Evolutionary conservation across 2,329 filamentous ascomycete genomes (phyloP).

Genomic region (Penicillium griseofulvum): DNA sequence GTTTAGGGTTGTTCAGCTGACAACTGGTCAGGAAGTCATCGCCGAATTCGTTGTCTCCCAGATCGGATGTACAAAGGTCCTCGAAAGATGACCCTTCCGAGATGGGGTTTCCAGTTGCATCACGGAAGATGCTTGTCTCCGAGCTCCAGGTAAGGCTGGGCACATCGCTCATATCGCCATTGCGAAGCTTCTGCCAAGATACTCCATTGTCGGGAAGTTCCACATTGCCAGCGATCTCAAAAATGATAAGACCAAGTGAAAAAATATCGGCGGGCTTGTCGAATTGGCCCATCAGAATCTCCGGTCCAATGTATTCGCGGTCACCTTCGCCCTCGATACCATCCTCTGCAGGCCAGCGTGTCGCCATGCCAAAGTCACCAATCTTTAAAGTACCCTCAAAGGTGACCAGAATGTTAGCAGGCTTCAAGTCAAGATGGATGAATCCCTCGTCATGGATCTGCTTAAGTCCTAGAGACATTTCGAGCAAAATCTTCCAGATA

Average conservation of each 20-base stretch:
- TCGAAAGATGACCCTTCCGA: constrained; percentile 46
- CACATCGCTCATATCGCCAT: constrained; percentile 83
- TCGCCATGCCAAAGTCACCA: constrained; percentile 70
- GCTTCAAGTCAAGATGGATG: constrained; percentile 66
- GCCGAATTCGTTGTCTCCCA: constrained; percentile 46
- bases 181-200: constrained; percentile 85
- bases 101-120: constrained; percentile 69
- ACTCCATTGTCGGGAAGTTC: constrained; percentile 88
- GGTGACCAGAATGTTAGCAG: constrained; percentile 64
- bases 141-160: constrained; percentile 81
- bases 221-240: constrained; percentile 93
- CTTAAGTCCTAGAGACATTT: constrained; percentile 77
- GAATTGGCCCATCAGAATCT: constrained; percentile 80
- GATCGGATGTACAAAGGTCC: constrained; percentile 44
- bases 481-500: constrained; percentile 96
- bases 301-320: constrained; percentile 91
- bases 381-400: constrained; percentile 66
- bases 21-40: constrained; percentile 36
- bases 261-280: constrained; percentile 94
- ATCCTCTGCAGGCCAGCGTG: constrained; percentile 70
- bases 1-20: constrained; percentile 24
- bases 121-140: constrained; percentile 67
- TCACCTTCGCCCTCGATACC: constrained; percentile 90
- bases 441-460: constrained; percentile 88
- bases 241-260: constrained; percentile 86